phyloP scores from a whole-genome alignment of 805 yeast genomes.

The Helenozyma baotianmanensis region DNA sequence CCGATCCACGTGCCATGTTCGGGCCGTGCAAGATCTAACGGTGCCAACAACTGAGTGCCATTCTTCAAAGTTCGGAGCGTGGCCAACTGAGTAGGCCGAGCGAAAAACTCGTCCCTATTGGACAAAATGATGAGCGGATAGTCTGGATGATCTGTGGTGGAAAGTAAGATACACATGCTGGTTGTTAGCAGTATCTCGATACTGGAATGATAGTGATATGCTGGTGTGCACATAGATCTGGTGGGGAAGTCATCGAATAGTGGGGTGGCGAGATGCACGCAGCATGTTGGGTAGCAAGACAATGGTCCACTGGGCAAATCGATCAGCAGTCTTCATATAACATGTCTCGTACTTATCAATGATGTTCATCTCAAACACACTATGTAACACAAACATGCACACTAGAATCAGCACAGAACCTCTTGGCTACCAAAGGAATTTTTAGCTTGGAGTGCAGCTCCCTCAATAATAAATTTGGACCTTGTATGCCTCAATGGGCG shows the following conservation, averaged over 20 bases:
- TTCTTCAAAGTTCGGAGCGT: constrained; percentile 27
- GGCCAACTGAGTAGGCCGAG: constrained; percentile 66
- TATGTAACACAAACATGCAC: too few species aligned
- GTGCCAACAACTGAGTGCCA: constrained; percentile 47
- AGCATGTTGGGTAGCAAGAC: too few species aligned
- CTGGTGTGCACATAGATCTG: constrained; percentile 4
- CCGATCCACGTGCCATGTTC: constrained; percentile 95
- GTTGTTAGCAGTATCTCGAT: neutral
- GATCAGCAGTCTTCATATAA: too few species aligned
- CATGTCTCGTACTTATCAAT: too few species aligned
- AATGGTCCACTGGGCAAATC: too few species aligned
- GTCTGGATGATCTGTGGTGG: constrained; percentile 64
- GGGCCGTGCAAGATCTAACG: constrained; percentile 65
- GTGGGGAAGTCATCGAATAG: too few species aligned
- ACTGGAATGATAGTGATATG: neutral
- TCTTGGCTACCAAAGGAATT: constrained; percentile 13
- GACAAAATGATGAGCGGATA: constrained; percentile 74
- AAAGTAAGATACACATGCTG: constrained; percentile 73
- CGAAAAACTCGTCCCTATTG: constrained; percentile 82
- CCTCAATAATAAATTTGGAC: too few species aligned
- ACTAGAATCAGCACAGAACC: constrained; percentile 11
- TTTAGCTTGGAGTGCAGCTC: too few species aligned
- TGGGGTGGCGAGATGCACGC: too few species aligned
- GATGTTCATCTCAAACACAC: too few species aligned
- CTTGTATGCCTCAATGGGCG: too few species aligned